Evolutionary conservation across 257 asterid species (phyloP), one percentile per base, ranked within the genome.

Genomic region (Orobanche coerulescens): DNA sequence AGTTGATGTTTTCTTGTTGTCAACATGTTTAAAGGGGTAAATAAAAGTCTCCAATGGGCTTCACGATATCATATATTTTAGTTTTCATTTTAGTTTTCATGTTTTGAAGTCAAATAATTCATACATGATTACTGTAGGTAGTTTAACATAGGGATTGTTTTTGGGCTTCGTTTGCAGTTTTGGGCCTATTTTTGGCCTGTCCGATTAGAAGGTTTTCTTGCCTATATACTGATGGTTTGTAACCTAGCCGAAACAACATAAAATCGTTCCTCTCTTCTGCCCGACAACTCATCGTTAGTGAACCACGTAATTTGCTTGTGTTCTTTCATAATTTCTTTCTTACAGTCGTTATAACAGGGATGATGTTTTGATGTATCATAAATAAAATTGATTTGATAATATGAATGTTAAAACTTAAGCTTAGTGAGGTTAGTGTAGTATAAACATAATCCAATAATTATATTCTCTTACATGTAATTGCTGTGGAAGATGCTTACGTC

Each of bases 1-100:
- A 58, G 77, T 64, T 67, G n/a, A 23, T 23, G 20, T 26, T 62
- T 57, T 63, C 68, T 24, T 50, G 43, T 42, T 39, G 5, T 30
- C 60, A 51, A 36, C 25, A 11, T 7, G 54, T 42, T 47, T 33
- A n/a, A 20, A 11, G 53, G 51, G 70, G 60, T 37, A 4, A 51
- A 18, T 58, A 31, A 1, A 57, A 43, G 20, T 34, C 52, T 44
- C 61, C 61, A 30, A 47, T 33, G 44, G 50, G 54, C 53, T 30
- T 67, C 62, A 23, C 39, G 19, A 37, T 46, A n/a, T 44, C 15
- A 28, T 64, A 61, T 30, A 0, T 18, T 25, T 60, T 33, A 4
- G 20, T 19, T 23, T 23, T 23, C 53, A 42, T 31, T 12, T 19
- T 13, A 36, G 22, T 52, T 14, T 8, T 37, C 4, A 51, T 44